These are phyloP conservation scores for Populus nigra DNA, from an alignment of 345 rosid genomes.

Conservation along the genomic window DNA sequence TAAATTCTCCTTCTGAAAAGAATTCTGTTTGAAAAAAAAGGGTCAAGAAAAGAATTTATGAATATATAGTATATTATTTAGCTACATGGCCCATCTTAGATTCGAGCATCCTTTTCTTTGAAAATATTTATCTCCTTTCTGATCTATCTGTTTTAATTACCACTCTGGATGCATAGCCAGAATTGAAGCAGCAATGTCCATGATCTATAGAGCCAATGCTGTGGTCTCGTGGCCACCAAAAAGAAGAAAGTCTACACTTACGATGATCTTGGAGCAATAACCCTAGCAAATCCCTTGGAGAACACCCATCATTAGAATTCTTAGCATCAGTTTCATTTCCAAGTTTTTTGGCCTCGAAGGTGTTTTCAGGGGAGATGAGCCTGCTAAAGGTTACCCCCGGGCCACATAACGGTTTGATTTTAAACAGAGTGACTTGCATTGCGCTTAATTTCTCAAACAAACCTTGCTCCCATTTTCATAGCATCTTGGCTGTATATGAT, in stretches of 20 bases:
- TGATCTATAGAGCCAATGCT: slow-evolving; percentile 56
- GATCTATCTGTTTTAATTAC: slow-evolving; percentile 55
- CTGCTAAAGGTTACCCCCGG: slow-evolving; percentile 67
- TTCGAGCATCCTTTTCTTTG: slow-evolving; percentile 49
- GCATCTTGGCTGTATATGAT: slow-evolving; percentile 53
- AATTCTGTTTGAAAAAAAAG: too few species aligned
- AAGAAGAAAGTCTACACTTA: slow-evolving; percentile 63
- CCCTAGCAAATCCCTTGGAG: slow-evolving; percentile 52
- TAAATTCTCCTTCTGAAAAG: too few species aligned
- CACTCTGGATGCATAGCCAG: slow-evolving; percentile 71
- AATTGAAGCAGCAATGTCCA: slow-evolving; percentile 70
- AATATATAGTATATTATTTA: too few species aligned
- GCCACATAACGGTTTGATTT: slow-evolving; percentile 63
- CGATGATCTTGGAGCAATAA: slow-evolving; percentile 39
- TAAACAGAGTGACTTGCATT: slow-evolving; percentile 65
- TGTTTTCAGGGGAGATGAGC: slow-evolving; percentile 46
- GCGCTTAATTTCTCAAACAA: slow-evolving; percentile 56
- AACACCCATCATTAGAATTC: slow-evolving; percentile 11
- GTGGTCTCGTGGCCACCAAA: slow-evolving; percentile 91
- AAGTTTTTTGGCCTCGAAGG: slow-evolving; percentile 47
- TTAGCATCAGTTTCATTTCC: slow-evolving; percentile 61
- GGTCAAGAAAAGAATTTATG: too few species aligned
- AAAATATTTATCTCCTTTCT: slow-evolving; percentile 58
- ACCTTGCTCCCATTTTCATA: slow-evolving; percentile 54
- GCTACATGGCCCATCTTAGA: too few species aligned